Percentiles rank a stretch among this genome's conserved stretches.
Evolutionary conservation across 345 rosid species (phyloP).

Genomic region (Lumnitzera littorea): DNA sequence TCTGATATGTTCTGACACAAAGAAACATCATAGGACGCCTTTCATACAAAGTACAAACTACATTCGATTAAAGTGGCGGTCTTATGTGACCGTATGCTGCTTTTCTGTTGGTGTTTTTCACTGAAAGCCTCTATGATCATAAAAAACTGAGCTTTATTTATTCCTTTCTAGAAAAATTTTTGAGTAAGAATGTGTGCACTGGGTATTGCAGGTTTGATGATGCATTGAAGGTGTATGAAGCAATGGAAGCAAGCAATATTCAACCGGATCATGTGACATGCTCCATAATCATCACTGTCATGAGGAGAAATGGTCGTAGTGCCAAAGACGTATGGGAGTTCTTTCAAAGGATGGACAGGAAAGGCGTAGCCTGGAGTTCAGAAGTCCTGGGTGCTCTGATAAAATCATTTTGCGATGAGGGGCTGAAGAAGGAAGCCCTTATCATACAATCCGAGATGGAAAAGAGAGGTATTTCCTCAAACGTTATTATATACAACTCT

Average conservation of each 20-base stretch:
- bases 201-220: slow-evolving; percentile 49
- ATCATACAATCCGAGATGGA: slow-evolving; percentile 79
- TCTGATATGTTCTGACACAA: no score
- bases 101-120: no score
- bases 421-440: slow-evolving; percentile 71
- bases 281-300: slow-evolving; percentile 58
- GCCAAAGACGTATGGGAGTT: slow-evolving; percentile 80
- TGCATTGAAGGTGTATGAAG: slow-evolving; percentile 57
- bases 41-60: no score
- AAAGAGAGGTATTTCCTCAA: slow-evolving; percentile 62
- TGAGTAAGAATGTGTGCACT: not conserved
- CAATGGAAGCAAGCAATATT: slow-evolving; percentile 58
- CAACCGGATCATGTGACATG: slow-evolving; percentile 67
- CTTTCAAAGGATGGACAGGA: slow-evolving; percentile 66
- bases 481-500: slow-evolving; percentile 60
- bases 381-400: slow-evolving; percentile 65
- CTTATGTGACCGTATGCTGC: no score
- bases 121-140: not conserved
- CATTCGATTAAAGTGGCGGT: no score
- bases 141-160: not conserved
- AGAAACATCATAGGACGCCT: no score
- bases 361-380: slow-evolving; percentile 66
- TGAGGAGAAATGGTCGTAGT: slow-evolving; percentile 58
- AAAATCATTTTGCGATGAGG: slow-evolving; percentile 82
- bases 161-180: not conserved